Base-by-base conservation (phyloP, 2,329 filamentous ascomycete genomes). In the Fusarium armeniacum region DNA sequence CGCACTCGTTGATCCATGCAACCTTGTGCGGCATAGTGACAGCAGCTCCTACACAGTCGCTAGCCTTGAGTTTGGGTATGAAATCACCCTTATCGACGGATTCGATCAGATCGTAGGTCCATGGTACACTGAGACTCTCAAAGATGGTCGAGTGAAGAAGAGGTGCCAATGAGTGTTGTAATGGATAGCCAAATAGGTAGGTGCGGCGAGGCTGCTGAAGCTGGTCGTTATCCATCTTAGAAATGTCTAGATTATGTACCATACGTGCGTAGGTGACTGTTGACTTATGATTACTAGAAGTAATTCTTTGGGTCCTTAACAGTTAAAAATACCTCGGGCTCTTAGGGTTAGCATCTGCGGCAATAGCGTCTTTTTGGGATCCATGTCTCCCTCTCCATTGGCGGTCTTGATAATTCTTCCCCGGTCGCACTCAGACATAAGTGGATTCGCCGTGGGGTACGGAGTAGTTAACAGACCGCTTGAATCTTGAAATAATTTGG, bases 1-100 rank as follows among this genome's bases (percentile, higher is more conserved):
- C 53, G 13, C 32, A 50, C 33, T 57, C 43, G 4, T 40, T 50
- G 11, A 57, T 57, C 32, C 43, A 50, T 3, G 33, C 43, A 16
- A 57, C 53, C 5, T 57, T 57, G 12, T 57, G 43, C 1, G 53
- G 53, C 43, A 57, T 57, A 6, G 53, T 57, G 9, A 57, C 44
- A 9, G 53, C 53, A 22, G 53, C 53, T 15, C 53, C 53, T 3
- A 56, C n/a, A 38, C 53, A 56, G 15, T 38, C 24, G 24, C 10
- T 47, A 3, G 32, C 32, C 11, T 49, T 36, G 3, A 49, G 43
- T 1, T 40, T 56, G 32, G 53, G 53, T 18, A 56, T 28, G 4
- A 56, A 56, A 13, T 56, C 41, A 9, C n/a, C 8, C n/a, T 49
- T 56, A 18, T 56, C 32, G 12, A 49, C 22, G 4, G 53, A 56